phyloP scores from a whole-genome alignment of 2,329 filamentous ascomycete species.

The Fusarium paranaense region DNA sequence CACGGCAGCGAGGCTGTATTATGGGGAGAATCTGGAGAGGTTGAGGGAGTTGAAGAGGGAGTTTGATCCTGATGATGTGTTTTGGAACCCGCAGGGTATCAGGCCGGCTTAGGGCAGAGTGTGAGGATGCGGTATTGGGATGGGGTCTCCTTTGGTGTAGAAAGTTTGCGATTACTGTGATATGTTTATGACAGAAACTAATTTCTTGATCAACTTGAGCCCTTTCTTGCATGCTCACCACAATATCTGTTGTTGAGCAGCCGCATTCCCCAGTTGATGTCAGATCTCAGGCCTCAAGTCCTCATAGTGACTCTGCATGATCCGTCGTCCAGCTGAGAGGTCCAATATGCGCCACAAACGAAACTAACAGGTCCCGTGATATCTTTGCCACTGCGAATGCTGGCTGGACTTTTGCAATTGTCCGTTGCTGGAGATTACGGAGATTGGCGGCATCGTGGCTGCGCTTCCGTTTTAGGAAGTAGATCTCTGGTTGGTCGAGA shows the following conservation, averaged over 20 bases:
- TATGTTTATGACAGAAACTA: background rate
- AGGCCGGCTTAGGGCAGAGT: background rate
- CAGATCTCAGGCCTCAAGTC: no score
- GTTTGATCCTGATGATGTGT: conserved; percentile 53
- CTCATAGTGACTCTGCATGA: no score
- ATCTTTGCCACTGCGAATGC: background rate
- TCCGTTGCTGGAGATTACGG: conserved; percentile 1
- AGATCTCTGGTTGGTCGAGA: background rate
- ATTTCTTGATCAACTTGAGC: background rate
- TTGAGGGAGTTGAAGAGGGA: conserved; percentile 51
- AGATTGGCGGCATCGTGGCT: background rate
- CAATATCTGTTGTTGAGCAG: background rate
- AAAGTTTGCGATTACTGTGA: background rate
- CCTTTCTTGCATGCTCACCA: background rate
- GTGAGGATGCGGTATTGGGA: no score
- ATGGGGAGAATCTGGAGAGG: conserved; percentile 49
- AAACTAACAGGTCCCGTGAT: background rate
- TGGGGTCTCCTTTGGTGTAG: conserved; percentile 4
- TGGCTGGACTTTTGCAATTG: conserved; percentile 1
- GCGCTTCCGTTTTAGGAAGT: background rate
- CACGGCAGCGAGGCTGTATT: conserved; percentile 52
- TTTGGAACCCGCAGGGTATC: conserved; percentile 54
- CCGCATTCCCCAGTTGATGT: no score
- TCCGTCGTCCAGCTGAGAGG: background rate
- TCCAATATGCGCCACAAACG: background rate